A percentile compares a stretch with the other conserved stretches of the same genome.
These are phyloP conservation scores for Phaeophleospora eucalypticola DNA, from an alignment of 2,329 filamentous ascomycete species.

Conservation along the genomic window DNA sequence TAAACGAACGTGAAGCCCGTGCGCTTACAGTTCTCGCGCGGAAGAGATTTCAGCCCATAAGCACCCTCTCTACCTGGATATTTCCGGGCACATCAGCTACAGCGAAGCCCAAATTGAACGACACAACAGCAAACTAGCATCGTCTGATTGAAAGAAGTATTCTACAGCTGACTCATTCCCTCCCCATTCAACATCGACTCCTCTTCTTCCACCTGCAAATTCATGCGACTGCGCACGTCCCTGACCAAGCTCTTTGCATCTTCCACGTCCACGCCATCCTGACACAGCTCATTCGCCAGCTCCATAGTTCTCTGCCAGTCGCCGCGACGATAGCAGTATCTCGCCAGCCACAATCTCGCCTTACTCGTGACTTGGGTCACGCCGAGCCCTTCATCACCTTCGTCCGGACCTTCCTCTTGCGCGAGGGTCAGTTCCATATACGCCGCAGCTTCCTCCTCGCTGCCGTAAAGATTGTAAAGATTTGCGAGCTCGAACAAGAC, in stretches of 20 bases:
- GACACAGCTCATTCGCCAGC: conserved; percentile 83
- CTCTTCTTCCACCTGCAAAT: conserved; percentile 18
- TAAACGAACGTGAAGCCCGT: too few species aligned
- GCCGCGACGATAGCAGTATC: conserved; percentile 68
- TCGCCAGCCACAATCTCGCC: conserved; percentile 89
- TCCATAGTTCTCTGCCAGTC: conserved; percentile 75
- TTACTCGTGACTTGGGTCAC: conserved; percentile 90
- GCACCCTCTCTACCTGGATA: too few species aligned
- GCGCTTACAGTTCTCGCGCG: too few species aligned
- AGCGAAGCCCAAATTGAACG: too few species aligned
- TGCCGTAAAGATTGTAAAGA: conserved; percentile 77
- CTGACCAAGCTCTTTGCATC: conserved; percentile 91
- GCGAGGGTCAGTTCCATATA: conserved; percentile 97
- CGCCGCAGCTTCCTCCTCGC: conserved; percentile 74
- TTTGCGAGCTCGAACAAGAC: conserved; percentile 83
- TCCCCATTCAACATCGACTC: conserved; percentile 3
- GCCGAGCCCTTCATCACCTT: conserved; percentile 59
- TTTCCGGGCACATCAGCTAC: too few species aligned
- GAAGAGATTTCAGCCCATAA: too few species aligned
- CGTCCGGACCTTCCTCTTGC: conserved; percentile 71
- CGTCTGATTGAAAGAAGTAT: too few species aligned
- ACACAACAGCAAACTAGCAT: too few species aligned
- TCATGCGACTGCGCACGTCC: conserved; percentile 75
- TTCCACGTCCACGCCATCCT: conserved; percentile 94
- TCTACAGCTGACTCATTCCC: too few species aligned